phyloP scores from a whole-genome alignment of 441 rosid genomes.

The Metrosideros polymorpha region DNA sequence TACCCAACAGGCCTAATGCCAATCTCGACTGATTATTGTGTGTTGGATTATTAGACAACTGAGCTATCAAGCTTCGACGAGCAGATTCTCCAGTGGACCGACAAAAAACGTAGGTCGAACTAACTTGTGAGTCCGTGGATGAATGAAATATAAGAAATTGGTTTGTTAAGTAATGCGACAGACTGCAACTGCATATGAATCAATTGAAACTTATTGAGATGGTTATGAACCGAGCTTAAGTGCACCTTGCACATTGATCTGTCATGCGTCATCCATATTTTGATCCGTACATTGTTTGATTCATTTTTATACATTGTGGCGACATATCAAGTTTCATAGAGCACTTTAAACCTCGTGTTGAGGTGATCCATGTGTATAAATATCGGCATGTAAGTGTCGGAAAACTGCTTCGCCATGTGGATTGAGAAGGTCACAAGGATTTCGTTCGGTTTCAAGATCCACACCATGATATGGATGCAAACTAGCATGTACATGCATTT shows the following conservation, averaged over 20 bases:
- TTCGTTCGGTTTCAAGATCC: background rate
- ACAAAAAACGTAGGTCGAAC: background rate
- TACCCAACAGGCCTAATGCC: background rate
- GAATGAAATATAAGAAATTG: background rate
- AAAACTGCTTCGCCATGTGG: background rate
- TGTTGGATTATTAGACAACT: background rate
- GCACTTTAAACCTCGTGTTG: background rate
- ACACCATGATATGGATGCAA: background rate
- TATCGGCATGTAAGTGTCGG: background rate
- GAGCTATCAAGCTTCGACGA: background rate
- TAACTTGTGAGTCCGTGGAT: background rate
- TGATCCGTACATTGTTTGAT: background rate
- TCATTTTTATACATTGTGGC: background rate
- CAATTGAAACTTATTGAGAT: background rate
- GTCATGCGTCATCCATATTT: background rate
- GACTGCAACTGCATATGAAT: rapidly evolving
- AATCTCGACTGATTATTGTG: background rate
- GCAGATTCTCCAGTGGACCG: background rate
- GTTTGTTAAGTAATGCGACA: background rate
- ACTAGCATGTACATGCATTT: background rate
- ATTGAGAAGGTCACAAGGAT: background rate
- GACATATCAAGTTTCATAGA: background rate
- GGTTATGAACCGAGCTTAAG: background rate
- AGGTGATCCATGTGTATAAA: background rate
- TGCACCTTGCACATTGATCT: background rate